phyloP scores from a whole-genome alignment of 192 early-diverging fungal species.

The Coemansia nantahalensis region DNA sequence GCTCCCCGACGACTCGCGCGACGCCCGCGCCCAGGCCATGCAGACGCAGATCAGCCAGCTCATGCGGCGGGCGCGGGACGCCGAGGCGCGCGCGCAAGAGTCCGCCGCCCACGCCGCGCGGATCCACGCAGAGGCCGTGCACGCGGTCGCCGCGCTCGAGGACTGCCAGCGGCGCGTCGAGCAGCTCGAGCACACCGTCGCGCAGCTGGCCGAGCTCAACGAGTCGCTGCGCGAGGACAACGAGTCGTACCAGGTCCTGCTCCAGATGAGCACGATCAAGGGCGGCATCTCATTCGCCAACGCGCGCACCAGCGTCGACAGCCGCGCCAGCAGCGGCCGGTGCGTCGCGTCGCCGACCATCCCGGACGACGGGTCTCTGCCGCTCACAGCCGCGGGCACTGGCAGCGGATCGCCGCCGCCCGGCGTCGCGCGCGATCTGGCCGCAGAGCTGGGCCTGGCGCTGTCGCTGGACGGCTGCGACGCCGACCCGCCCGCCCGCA shows the following conservation, averaged over 20 bases:
- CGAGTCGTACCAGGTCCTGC: conserved; percentile 74
- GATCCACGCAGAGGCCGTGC: conserved; percentile 28
- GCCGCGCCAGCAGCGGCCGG: conserved; percentile 41
- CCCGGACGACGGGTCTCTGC: conserved; percentile 12
- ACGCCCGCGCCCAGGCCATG: neutral
- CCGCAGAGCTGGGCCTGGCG: conserved; percentile 45
- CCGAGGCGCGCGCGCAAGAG: conserved; percentile 33
- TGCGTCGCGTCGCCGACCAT: conserved; percentile 18
- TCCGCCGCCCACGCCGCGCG: conserved; percentile 22
- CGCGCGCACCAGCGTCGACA: conserved; percentile 43
- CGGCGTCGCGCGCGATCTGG: conserved; percentile 32
- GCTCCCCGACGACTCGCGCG: neutral
- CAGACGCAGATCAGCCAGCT: conserved; percentile 31
- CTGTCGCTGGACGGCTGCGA: conserved; percentile 13
- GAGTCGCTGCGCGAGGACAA: conserved; percentile 74
- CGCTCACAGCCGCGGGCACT: neutral
- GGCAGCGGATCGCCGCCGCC: conserved; percentile 5
- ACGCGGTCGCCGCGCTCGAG: conserved; percentile 19
- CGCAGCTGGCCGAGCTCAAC: conserved; percentile 66
- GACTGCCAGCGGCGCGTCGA: conserved; percentile 24
- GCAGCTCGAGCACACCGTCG: conserved; percentile 57
- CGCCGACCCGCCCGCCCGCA: conserved; percentile 10
- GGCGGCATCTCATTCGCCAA: conserved; percentile 65
- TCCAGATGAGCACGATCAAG: conserved; percentile 79
- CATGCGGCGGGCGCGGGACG: conserved; percentile 30